phyloP scores from a whole-genome alignment of 208 protist species.

The Trypanosoma melophagium region DNA sequence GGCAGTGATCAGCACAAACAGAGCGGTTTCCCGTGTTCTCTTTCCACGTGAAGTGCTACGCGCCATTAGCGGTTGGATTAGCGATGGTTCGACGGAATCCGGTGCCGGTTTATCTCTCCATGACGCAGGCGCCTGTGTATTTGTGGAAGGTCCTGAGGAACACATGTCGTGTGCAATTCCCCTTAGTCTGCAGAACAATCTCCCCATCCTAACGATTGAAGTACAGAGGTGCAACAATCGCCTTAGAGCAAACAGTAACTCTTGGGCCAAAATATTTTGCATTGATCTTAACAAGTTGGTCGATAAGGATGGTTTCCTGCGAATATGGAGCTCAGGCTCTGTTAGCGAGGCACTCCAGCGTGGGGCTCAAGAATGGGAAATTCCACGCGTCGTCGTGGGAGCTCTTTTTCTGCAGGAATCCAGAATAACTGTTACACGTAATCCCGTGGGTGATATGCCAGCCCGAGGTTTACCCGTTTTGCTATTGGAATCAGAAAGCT shows the following conservation, averaged over 20 bases:
- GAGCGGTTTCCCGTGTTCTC: slow-evolving; percentile 30
- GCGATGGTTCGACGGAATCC: background rate
- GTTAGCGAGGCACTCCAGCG: slow-evolving; percentile 18
- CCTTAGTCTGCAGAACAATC: background rate
- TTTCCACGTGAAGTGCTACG: slow-evolving; percentile 62
- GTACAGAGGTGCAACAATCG: background rate
- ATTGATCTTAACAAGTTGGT: slow-evolving; percentile 8
- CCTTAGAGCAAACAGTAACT: no score
- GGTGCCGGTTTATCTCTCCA: background rate
- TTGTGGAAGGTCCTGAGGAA: background rate
- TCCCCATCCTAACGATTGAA: background rate
- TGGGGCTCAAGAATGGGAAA: slow-evolving; percentile 5
- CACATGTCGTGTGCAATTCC: slow-evolving; percentile 2
- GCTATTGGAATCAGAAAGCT: background rate
- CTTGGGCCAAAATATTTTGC: background rate
- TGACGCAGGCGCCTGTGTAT: slow-evolving; percentile 5
- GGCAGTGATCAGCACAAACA: slow-evolving; percentile 31
- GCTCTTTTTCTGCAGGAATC: slow-evolving; percentile 44
- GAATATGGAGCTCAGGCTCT: slow-evolving; percentile 54
- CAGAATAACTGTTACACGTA: slow-evolving; percentile 41
- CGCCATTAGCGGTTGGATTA: slow-evolving; percentile 42
- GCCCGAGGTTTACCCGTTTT: background rate
- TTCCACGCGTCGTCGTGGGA: slow-evolving; percentile 49
- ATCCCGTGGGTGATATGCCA: background rate
- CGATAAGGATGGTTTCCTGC: slow-evolving; percentile 25